Evolutionary conservation across 164 flowering plant genomes (phyloP).

Genomic region (Aristolochia contorta): DNA sequence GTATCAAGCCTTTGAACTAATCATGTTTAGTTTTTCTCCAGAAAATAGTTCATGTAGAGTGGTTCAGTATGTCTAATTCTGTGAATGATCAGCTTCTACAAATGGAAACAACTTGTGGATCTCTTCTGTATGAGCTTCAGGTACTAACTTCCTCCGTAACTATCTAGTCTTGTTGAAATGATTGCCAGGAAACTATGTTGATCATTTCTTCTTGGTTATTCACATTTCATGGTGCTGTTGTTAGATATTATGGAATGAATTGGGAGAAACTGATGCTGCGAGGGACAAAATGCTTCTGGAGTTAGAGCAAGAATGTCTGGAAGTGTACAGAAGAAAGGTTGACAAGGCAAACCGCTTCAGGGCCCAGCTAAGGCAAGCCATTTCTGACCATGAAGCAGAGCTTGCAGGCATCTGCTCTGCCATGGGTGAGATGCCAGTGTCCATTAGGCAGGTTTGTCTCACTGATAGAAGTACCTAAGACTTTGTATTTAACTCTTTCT

Average conservation of each 20-base stretch:
- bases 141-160: constrained; percentile 16
- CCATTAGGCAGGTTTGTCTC: constrained; percentile 36
- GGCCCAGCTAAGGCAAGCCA: constrained; percentile 47
- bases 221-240: constrained; percentile 1
- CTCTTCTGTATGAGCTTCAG: constrained; percentile 58
- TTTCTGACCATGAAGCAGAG: constrained; percentile 62
- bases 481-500: too few relatives aligned
- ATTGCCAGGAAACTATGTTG: neutral
- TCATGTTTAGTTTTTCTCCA: neutral
- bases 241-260: constrained; percentile 80
- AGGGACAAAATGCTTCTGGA: constrained; percentile 55
- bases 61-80: constrained; percentile 19
- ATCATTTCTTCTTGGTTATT: neutral
- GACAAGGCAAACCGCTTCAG: constrained; percentile 45
- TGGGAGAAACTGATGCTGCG: constrained; percentile 58
- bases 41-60: neutral
- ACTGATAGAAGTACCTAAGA: too few relatives aligned
- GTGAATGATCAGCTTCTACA: constrained; percentile 20
- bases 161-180: neutral
- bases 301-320: constrained; percentile 69
- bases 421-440: constrained; percentile 47
- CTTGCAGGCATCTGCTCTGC: constrained; percentile 52
- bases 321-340: constrained; percentile 59
- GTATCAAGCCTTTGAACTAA: too few relatives aligned
- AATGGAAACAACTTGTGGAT: constrained; percentile 50